Evolutionary conservation across 805 yeast species (phyloP), one percentile per base, ranked within the genome.

Genomic region (Candida morakotiae): DNA sequence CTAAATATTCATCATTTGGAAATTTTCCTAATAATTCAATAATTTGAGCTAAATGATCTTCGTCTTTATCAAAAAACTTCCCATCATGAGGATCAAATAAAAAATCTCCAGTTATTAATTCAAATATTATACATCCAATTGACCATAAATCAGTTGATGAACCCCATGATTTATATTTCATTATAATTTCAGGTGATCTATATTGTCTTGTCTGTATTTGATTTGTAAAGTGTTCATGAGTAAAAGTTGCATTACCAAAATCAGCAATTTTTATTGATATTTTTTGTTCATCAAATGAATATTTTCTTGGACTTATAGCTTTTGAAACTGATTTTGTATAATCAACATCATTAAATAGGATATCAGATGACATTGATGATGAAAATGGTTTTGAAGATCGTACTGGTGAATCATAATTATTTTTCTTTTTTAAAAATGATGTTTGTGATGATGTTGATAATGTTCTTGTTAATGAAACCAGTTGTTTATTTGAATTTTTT

Each of bases 121-220:
- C 84, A 53, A 78, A 78, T 1, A 78, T 60, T 17, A 78, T 57
- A 53, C 83, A 78, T 1, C 75, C 83, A 29, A 68, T 54, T 7
- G 81, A 74, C 84, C 84, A 78, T 24, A 75, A 45, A 55, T 78
- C 84, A 1, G 81, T 65, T 7, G 81, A 72, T 19, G 80, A 73
- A 7, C 84, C 85, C 83, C 83, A 79, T 4, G 44, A 35, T 36
- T 64, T 60, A 26, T 70, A 68, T 36, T 53, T 55, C 39, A 61
- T 48, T 10, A 52, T 53, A 53, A 54, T 60, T 54, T 91, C 98
- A 1, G 98, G 98, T 0, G 96, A 77, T 31, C 98, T 71, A 58
- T 88, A 88, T 57, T 88, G 96, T 31, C 97, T 71, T 1, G 97
- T 88, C 60, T 88, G 96, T 43, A 88, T 86, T 45, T 87, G 89